Base-by-base conservation (phyloP, 495 filamentous ascomycete species). In the Penicillium macrosclerotiorum region DNA sequence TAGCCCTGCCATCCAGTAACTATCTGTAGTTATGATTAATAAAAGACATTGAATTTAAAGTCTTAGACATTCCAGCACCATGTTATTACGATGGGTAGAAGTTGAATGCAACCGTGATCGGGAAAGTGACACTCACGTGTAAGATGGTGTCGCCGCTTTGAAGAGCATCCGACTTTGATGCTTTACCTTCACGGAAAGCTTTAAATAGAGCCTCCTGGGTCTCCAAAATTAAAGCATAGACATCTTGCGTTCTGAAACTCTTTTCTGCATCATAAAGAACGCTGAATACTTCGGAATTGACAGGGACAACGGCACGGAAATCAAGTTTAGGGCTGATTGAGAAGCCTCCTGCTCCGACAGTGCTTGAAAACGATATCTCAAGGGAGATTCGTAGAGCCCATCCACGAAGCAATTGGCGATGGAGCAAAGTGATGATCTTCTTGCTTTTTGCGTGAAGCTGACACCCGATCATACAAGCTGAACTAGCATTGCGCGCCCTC, bases 241-340 rank as follows among this genome's bases (percentile, higher is more conserved):
- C 18, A 35, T 44, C 16, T 34, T 23, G 29, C 6, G 30, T 5
- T 12, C 13, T n/a, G 17, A 33, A 24, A 12, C 20, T 44, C 27
- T 44, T 12, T 23, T 35, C 29, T 33, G 30, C 30, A 25, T n/a
- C n/a, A 6, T 23, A 14, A n/a, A 44, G 20, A 8, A 14, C 29
- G 17, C 8, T 12, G 30, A 44, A 44, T 33, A 34, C 24, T 19
- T 33, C 29, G 5, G 41, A 44, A 44, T 44, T 25, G n/a, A n/a
- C 12, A 8, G 41, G 41, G 27, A 44, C 41, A 34, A 35, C 24
- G 2, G 41, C 29, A 22, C 41, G 41, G 14, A 44, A 44, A 22
- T 33, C 41, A 25, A 44, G 41, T 23, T 25, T 33, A 24, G 41
- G 41, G 41, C 29, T 44, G 30, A 44, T 44, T 2, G 41, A 44